Evolutionary conservation across 2,329 filamentous ascomycete genomes (phyloP).

Genomic region (Epichloe aotearoae): DNA sequence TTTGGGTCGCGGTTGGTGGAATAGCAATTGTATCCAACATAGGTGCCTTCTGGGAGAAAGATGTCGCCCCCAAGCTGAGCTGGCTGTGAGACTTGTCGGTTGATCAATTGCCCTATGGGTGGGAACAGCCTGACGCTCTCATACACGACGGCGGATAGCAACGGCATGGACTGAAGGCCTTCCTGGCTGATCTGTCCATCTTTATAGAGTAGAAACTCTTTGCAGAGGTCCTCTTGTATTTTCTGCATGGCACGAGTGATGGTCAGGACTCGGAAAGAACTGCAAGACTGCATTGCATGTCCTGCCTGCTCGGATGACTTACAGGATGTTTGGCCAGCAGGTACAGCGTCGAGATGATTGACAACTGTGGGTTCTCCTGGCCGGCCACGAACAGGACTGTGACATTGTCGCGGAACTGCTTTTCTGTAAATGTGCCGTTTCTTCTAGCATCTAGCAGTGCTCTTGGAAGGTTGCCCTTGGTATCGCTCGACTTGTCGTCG

Average conservation of each 20-base stretch:
- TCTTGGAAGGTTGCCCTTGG: constrained; percentile 6
- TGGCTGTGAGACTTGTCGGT: constrained; percentile 21
- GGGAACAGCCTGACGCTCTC: constrained; percentile 35
- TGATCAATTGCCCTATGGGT: constrained; percentile 35
- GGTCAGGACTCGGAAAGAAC: not conserved
- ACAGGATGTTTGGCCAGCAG: constrained; percentile 21
- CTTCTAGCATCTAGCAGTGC: constrained; percentile 12
- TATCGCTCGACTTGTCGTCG: not conserved
- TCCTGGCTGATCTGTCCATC: constrained; percentile 6
- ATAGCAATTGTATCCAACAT: constrained; percentile 27
- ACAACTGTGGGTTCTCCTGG: constrained; percentile 27
- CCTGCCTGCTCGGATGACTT: not conserved
- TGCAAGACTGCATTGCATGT: not conserved
- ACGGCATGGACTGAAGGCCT: constrained; percentile 22
- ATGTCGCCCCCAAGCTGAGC: constrained; percentile 16
- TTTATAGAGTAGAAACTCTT: constrained; percentile 15
- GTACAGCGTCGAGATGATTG: constrained; percentile 23
- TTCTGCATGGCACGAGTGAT: constrained; percentile 5
- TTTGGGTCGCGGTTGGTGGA: constrained; percentile 23
- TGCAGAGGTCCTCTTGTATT: constrained; percentile 18
- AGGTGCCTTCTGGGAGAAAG: constrained; percentile 22
- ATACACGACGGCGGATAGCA: constrained; percentile 29
- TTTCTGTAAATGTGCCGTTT: constrained; percentile 16
- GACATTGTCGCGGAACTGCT: constrained; percentile 26
- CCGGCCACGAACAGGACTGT: constrained; percentile 27